Conservation (phyloP, 768 basidiomycete species). For the Termitomyces titanicus region DNA sequence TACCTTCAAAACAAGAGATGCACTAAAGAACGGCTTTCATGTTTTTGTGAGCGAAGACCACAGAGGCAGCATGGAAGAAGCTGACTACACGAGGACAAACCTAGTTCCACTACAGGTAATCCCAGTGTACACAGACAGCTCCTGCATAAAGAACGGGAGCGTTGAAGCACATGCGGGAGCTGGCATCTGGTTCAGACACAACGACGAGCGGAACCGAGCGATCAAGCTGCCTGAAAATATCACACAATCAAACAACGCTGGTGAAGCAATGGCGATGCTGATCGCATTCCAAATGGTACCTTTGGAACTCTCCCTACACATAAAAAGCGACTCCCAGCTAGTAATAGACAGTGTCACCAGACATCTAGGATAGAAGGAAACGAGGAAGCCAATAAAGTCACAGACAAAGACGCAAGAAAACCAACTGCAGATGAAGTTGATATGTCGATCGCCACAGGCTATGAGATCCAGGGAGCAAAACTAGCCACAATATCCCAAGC, state of each 20-base stretch:
- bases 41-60: no score
- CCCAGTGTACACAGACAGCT: conserved; percentile 5
- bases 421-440: not conserved
- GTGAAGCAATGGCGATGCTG: not conserved
- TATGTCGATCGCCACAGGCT: not conserved
- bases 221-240: conserved; percentile 10
- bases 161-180: conserved; percentile 9
- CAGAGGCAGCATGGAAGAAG: no score
- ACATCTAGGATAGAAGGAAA: no score
- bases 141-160: conserved; percentile 10
- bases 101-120: no score
- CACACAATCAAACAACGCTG: not conserved
- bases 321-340: conserved; percentile 15
- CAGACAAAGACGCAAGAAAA: conserved; percentile 5
- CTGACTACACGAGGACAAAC: no score
- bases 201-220: conserved; percentile 10
- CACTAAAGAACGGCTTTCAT: no score
- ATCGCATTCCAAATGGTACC: not conserved
- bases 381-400: no score
- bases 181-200: conserved; percentile 14
- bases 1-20: no score
- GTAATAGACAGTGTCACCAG: conserved; percentile 11
- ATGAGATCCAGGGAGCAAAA: not conserved
- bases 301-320: not conserved
- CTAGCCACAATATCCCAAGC: not conserved